Evolutionary conservation across 306 rosid species (phyloP).

Genomic region (Cicer cuneatum): DNA sequence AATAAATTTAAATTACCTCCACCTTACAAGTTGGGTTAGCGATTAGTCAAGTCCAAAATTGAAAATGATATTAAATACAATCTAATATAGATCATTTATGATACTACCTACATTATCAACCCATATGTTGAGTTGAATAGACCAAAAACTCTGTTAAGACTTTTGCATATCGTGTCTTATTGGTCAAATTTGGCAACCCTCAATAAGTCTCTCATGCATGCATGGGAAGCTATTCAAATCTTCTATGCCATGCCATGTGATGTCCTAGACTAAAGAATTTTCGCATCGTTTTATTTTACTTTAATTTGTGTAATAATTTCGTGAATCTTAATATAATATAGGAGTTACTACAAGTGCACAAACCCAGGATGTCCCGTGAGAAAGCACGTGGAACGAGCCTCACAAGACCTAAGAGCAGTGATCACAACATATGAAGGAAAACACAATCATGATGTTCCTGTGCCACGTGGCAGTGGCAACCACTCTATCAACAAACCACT

Average conservation of each 20-base stretch:
- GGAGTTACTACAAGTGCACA: conserved; percentile 99
- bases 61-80: too few species aligned
- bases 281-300: background rate
- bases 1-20: too few species aligned
- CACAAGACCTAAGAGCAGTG: conserved; percentile 85
- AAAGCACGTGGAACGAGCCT: conserved; percentile 94
- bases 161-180: background rate
- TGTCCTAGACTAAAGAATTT: background rate
- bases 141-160: background rate
- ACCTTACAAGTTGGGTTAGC: too few species aligned
- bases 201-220: background rate
- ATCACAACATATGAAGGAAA: conserved; percentile 97
- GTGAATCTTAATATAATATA: conserved; percentile 33
- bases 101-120: background rate
- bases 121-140: background rate
- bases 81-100: background rate
- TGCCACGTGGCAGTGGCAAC: conserved; percentile 81
- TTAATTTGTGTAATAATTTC: background rate
- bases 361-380: conserved; percentile 87
- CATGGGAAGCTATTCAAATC: conserved; percentile 20
- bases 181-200: conserved; percentile 44
- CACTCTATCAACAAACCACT: conserved; percentile 60
- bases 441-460: conserved; percentile 95
- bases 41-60: too few species aligned
- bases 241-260: conserved; percentile 25